Base-by-base conservation (phyloP, 768 basidiomycete genomes). In the Suillus americanus region DNA sequence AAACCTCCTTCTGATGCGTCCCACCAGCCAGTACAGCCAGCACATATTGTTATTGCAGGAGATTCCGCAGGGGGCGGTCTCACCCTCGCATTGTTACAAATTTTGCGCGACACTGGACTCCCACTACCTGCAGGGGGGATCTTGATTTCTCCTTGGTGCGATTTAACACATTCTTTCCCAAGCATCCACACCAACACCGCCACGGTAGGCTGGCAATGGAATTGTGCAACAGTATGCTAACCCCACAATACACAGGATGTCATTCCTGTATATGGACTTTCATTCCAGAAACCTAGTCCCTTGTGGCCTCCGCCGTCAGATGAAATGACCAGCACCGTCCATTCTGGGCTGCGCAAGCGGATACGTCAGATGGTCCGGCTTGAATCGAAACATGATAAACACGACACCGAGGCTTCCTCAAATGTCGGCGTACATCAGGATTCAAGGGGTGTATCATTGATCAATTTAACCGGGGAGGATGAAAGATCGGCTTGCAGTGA, bases 31-130 rank as follows among this genome's bases (percentile, higher is more conserved):
- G 88, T 99, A 6, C 83, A 89, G 53, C 95, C 97, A 0, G 81
- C 83, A 0, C 88, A 89, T 68, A 90, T 99, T 41, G 84, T 98
- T 13, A 79, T 99, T 20, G 89, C 89, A 0, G 97, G 97, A 3
- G 95, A 95, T 77, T 95, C 94, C 25, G 96, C 97, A 0, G 97
- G 97, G 7, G 97, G 95, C 9, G 95, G 94, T 0, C 79, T 98
- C 14, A 84, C 87, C 1, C 78, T 98, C 59, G 90, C 95, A 5
- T 80, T 97, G 35, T 82, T 99, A 4, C 93, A 95, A 76, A 82
- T 91, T 12, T 85, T 99, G 55, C 90, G 97, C 18, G 97, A 99
- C 75, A 78, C 84, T 0, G 89, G 86, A 3, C 79, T 96, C 28
- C 95, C 95, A 6, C 67, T 85, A 53, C 97, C 96, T 4, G 93